Percentiles rank a stretch among this genome's conserved stretches.
phyloP scores from a whole-genome alignment of 345 rosid genomes.

The Adansonia digitata region DNA sequence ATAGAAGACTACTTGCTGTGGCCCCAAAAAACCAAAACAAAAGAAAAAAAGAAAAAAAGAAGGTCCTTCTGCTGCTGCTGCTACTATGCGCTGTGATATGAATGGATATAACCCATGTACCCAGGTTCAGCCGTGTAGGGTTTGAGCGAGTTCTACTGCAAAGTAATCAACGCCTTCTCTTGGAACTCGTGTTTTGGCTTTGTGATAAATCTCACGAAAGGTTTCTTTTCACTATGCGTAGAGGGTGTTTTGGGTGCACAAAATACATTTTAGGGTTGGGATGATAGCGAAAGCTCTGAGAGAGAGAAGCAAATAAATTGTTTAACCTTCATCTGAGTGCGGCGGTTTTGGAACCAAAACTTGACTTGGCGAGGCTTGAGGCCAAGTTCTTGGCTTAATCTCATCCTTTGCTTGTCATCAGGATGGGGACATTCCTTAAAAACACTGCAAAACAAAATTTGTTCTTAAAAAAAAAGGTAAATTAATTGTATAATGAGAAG shows the following conservation, averaged over 20 bases:
- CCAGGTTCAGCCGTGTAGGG: constrained; percentile 11
- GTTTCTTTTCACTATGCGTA: not conserved
- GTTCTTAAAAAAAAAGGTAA: not conserved
- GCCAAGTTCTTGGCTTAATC: constrained; percentile 85
- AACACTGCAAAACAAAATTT: constrained; percentile 43
- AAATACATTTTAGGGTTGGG: constrained; percentile 8
- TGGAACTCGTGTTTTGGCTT: constrained; percentile 19
- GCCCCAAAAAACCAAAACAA: no score
- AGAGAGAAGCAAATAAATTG: not conserved
- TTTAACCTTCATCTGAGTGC: constrained; percentile 91
- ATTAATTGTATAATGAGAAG: not conserved
- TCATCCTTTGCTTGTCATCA: constrained; percentile 86
- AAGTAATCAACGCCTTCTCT: constrained; percentile 23
- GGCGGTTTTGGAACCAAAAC: constrained; percentile 98
- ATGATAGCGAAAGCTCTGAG: not conserved
- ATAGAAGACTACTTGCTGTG: constrained; percentile 5
- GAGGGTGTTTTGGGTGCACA: not conserved
- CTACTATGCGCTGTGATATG: constrained; percentile 17
- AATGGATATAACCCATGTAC: constrained; percentile 1
- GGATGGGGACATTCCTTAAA: constrained; percentile 97
- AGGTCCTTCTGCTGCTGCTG: constrained; percentile 13
- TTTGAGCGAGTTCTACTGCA: constrained; percentile 16
- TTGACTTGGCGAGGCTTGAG: constrained; percentile 94
- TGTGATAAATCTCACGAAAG: not conserved
- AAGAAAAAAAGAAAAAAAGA: no score